These are phyloP conservation scores for Avena atlantica DNA, from an alignment of 176 grass and related monocot species.

Conservation along the genomic window DNA sequence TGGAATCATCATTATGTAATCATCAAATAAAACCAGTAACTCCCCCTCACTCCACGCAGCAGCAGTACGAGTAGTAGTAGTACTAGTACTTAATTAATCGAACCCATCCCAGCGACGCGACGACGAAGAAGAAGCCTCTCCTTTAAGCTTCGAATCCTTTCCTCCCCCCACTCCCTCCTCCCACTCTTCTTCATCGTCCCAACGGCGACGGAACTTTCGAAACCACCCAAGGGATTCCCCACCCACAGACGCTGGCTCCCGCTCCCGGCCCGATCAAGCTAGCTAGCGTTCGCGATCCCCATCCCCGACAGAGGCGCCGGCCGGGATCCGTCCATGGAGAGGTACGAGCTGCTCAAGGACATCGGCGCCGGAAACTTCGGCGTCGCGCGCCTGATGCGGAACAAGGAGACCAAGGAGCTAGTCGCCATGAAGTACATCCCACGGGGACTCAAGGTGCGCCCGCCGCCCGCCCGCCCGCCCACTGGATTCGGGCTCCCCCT, in stretches of 20 bases:
- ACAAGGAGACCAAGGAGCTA: conserved; percentile 94
- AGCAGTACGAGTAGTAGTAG: background rate
- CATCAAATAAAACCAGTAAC: conserved; percentile 23
- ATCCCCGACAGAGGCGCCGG: background rate
- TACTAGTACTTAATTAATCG: background rate
- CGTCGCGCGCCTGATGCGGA: conserved; percentile 78
- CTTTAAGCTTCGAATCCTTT: conserved; percentile 64
- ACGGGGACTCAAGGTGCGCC: conserved; percentile 64
- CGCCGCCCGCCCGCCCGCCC: background rate
- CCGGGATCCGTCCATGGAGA: conserved; percentile 66
- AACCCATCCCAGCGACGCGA: conserved; percentile 24
- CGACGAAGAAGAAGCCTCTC: conserved; percentile 4
- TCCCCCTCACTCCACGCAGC: background rate
- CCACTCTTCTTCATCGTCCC: background rate
- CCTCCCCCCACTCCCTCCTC: background rate
- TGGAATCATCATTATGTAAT: conserved; percentile 27
- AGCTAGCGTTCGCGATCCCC: background rate
- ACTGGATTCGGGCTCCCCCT: background rate
- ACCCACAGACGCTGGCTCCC: background rate
- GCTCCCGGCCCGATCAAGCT: background rate
- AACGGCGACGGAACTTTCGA: conserved; percentile 13
- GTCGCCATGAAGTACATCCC: conserved; percentile 98
- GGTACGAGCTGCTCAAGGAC: conserved; percentile 97
- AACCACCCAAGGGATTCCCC: conserved; percentile 17
- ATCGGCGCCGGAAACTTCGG: conserved; percentile 93